phyloP scores from a whole-genome alignment of 2,329 filamentous ascomycete genomes.

The Epichloe gansuensis region DNA sequence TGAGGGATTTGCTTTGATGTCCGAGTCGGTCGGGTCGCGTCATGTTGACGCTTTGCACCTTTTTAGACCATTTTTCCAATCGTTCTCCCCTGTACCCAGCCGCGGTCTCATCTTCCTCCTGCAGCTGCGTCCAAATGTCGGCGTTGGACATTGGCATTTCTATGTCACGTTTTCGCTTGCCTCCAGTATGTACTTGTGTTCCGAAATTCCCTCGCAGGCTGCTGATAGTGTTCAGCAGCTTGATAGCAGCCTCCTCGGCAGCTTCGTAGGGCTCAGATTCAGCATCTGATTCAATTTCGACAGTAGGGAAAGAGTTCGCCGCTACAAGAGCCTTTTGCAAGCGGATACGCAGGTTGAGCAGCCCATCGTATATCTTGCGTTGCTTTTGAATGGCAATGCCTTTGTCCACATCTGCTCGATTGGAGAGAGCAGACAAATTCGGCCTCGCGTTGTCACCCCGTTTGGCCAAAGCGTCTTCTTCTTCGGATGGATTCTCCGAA shows the following conservation, averaged over 20 bases:
- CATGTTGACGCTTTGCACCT: conserved; percentile 40
- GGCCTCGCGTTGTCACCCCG: conserved; percentile 20
- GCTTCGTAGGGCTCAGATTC: conserved; percentile 49
- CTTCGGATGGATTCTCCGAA: conserved; percentile 19
- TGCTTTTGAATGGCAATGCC: conserved; percentile 78
- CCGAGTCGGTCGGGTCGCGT: conserved; percentile 14
- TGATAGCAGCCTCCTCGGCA: conserved; percentile 74
- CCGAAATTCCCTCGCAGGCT: conserved; percentile 51
- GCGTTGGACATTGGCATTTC: conserved; percentile 44
- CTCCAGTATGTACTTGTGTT: conserved; percentile 34
- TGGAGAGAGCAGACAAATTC: conserved; percentile 18
- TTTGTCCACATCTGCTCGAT: conserved; percentile 56
- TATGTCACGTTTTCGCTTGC: conserved; percentile 48
- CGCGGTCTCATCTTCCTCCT: conserved; percentile 47
- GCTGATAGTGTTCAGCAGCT: conserved; percentile 72
- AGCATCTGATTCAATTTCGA: conserved; percentile 26
- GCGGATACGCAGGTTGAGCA: conserved; percentile 83
- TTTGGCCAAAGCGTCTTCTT: conserved; percentile 12
- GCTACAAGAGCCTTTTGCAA: conserved; percentile 82
- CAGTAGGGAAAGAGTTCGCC: conserved; percentile 55
- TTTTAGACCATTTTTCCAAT: conserved; percentile 83
- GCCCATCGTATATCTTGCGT: conserved; percentile 70
- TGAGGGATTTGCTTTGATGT: conserved; percentile 32
- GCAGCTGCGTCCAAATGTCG: conserved; percentile 61
- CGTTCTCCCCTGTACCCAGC: conserved; percentile 52